Conservation (phyloP, 352 stramenopile species). For the Pseudoperonospora humuli region DNA sequence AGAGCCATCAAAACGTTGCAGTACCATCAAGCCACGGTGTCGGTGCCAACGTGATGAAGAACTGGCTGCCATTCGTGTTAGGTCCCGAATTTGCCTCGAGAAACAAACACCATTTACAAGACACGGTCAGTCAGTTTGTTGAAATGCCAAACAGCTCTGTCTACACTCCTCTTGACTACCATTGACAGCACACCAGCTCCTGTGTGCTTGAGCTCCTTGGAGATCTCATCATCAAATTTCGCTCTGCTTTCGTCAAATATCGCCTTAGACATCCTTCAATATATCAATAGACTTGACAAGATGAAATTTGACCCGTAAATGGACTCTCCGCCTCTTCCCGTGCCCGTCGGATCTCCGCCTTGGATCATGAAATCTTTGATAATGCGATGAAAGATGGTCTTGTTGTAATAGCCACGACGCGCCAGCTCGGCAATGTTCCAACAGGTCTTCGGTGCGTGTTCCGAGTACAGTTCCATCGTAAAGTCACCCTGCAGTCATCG, state of each 20-base stretch:
- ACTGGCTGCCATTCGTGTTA: constrained; percentile 91
- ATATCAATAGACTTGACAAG: not conserved
- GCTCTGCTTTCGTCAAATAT: constrained; percentile 27
- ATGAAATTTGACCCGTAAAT: constrained; percentile 69
- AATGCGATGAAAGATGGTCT: constrained; percentile 93
- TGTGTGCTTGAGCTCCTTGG: constrained; percentile 90
- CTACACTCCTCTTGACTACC: no score
- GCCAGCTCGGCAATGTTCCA: constrained; percentile 91
- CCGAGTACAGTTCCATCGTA: constrained; percentile 90
- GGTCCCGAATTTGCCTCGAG: constrained; percentile 82
- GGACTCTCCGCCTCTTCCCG: constrained; percentile 86
- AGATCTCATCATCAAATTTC: constrained; percentile 94
- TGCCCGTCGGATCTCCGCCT: constrained; percentile 91
- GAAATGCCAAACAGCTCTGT: no score
- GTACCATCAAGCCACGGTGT: constrained; percentile 91
- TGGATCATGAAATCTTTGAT: constrained; percentile 97
- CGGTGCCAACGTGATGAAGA: constrained; percentile 91
- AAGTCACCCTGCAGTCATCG: constrained; percentile 67
- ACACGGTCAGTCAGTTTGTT: no score
- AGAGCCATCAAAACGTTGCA: not conserved
- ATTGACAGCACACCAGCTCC: constrained; percentile 87
- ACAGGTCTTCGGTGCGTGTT: constrained; percentile 89
- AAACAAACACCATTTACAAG: not conserved
- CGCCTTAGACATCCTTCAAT: not conserved
- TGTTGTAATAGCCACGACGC: constrained; percentile 92